phyloP scores from a whole-genome alignment of 345 rosid species.

The Durio zibethinus region DNA sequence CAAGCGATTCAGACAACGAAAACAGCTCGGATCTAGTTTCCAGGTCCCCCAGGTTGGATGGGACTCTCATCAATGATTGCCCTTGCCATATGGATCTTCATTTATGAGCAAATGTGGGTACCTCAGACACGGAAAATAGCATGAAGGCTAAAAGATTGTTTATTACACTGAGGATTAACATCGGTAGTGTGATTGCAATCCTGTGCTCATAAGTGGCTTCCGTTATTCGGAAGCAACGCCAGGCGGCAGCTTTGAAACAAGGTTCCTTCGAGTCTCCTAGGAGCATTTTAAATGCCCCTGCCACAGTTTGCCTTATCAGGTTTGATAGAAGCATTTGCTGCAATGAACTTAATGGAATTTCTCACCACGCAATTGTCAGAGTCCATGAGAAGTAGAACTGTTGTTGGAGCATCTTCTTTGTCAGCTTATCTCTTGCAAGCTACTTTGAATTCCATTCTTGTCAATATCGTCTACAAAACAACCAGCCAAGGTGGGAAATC shows the following conservation, averaged over 20 bases:
- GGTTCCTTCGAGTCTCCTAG: conserved; percentile 43
- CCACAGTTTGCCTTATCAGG: conserved; percentile 64
- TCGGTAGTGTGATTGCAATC: conserved; percentile 45
- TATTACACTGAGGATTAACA: conserved; percentile 41
- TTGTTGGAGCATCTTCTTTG: conserved; percentile 60
- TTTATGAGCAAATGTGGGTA: conserved; percentile 45
- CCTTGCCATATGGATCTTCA: conserved; percentile 52
- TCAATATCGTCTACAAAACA: conserved; percentile 12
- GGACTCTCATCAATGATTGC: conserved; percentile 46
- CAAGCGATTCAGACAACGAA: conserved; percentile 54
- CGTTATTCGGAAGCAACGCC: conserved; percentile 38
- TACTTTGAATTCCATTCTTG: conserved; percentile 23
- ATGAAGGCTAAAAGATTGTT: conserved; percentile 38
- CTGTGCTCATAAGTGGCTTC: conserved; percentile 43
- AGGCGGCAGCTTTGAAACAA: conserved; percentile 31
- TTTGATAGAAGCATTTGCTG: conserved; percentile 52
- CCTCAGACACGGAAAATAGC: conserved; percentile 30
- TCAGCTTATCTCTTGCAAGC: conserved; percentile 42
- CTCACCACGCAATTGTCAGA: conserved; percentile 53
- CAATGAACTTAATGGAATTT: conserved; percentile 55
- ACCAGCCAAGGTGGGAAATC: conserved; percentile 21
- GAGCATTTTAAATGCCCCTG: conserved; percentile 30
- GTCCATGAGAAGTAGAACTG: conserved; percentile 63
- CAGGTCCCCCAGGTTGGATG: conserved; percentile 64
- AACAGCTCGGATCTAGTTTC: conserved; percentile 27